phyloP scores from a whole-genome alignment of 305 asterid species.

The Fraxinus albicans region DNA sequence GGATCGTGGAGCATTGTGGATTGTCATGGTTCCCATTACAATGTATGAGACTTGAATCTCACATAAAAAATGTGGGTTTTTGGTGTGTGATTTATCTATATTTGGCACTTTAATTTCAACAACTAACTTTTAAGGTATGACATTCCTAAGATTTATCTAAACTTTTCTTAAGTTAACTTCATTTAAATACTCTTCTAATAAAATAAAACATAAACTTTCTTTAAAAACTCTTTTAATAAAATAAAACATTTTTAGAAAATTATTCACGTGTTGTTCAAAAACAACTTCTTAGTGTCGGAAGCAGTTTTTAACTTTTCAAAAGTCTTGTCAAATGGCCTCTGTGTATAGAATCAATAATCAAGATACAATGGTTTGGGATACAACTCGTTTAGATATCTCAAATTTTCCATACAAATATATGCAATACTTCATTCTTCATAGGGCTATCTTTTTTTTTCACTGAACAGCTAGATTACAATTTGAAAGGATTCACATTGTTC shows the following conservation, averaged over 20 bases:
- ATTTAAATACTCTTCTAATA: no score
- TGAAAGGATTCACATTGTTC: slow-evolving; percentile 48
- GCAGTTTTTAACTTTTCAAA: background rate
- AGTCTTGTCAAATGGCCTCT: background rate
- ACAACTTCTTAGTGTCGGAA: background rate
- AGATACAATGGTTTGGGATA: background rate
- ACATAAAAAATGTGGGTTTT: no score
- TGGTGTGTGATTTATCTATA: no score
- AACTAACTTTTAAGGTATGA: no score
- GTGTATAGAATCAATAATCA: background rate
- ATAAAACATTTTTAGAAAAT: background rate
- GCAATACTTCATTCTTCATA: slow-evolving; percentile 15
- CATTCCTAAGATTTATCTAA: no score
- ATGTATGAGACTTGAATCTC: no score
- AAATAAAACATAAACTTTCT: no score
- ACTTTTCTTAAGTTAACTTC: no score
- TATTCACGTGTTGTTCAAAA: background rate
- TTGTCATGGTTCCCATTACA: no score
- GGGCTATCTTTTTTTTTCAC: slow-evolving; percentile 17
- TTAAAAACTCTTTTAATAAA: no score
- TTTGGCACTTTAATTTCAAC: no score
- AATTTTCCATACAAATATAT: background rate
- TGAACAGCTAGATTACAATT: slow-evolving; percentile 56
- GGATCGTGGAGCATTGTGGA: no score
- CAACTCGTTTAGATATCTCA: background rate